Evolutionary conservation across 2,329 filamentous ascomycete genomes (phyloP).

Genomic region (Talaromyces albobiverticillius): DNA sequence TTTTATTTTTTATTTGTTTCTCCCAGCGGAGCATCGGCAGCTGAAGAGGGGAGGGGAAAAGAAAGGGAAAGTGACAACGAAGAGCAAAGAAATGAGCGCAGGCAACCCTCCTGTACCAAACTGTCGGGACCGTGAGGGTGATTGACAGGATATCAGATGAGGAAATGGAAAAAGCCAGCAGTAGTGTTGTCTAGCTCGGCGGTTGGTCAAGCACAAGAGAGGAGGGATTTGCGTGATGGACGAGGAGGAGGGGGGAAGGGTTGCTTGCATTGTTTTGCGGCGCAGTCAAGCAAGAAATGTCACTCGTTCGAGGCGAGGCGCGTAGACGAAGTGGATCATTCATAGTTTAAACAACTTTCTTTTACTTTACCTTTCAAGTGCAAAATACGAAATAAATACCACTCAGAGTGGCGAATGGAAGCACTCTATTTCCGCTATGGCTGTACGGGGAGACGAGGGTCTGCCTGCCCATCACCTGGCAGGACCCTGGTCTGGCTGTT

Average conservation of each 20-base stretch:
- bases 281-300: constrained; percentile 4
- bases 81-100: too few relatives aligned
- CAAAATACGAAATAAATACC: neutral
- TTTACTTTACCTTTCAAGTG: neutral
- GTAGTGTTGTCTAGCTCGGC: constrained; percentile 11
- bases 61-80: neutral
- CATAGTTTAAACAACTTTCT: constrained; percentile 11
- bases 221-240: constrained; percentile 1
- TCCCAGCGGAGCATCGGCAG: constrained; percentile 5
- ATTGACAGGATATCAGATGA: constrained; percentile 15
- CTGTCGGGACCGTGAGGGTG: constrained; percentile 12
- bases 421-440: neutral
- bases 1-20: constrained; percentile 3
- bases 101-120: constrained; percentile 16
- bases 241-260: constrained; percentile 9
- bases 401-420: neutral
- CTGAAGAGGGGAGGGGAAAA: neutral
- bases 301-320: constrained; percentile 5
- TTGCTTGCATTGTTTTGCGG: constrained; percentile 15
- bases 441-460: neutral
- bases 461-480: neutral
- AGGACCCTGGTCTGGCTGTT: neutral
- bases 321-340: constrained; percentile 7
- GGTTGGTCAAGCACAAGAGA: constrained; percentile 6
- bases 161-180: constrained; percentile 7